phyloP scores from a whole-genome alignment of 1,139 yeast genomes.

The Suhomyces guaymorum region DNA sequence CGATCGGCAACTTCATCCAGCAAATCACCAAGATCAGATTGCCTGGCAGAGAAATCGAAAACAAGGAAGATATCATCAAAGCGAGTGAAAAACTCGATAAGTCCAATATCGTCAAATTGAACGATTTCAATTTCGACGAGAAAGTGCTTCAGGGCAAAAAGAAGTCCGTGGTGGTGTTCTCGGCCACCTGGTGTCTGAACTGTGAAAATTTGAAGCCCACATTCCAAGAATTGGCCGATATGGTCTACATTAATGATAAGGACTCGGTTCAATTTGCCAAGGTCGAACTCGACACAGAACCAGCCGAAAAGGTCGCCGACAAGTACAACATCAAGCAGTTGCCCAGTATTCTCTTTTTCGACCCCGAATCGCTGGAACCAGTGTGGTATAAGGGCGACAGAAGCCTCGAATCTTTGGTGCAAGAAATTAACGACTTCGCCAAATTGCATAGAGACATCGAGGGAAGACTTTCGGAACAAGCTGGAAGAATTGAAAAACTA shows the following conservation, averaged over 20 bases:
- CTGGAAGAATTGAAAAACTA: constrained; percentile 55
- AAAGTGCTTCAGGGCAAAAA: constrained; percentile 26
- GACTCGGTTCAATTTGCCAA: constrained; percentile 45
- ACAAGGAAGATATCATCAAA: constrained; percentile 6
- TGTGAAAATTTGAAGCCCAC: constrained; percentile 30
- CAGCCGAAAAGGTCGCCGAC: constrained; percentile 41
- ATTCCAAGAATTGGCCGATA: constrained; percentile 36
- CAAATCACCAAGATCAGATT: constrained; percentile 33
- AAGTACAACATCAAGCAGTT: constrained; percentile 46
- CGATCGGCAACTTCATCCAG: constrained; percentile 49
- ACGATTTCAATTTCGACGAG: constrained; percentile 37
- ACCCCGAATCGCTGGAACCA: constrained; percentile 37
- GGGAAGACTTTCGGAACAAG: constrained; percentile 52
- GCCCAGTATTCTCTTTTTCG: constrained; percentile 58
- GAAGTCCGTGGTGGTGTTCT: constrained; percentile 36
- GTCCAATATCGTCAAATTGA: constrained; percentile 28
- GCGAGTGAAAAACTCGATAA: constrained; percentile 8
- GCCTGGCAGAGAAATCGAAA: constrained; percentile 6
- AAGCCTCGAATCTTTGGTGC: constrained; percentile 43
- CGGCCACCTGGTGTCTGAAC: constrained; percentile 40
- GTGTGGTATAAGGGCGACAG: constrained; percentile 43
- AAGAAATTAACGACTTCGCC: constrained; percentile 51
- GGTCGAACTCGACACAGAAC: constrained; percentile 47
- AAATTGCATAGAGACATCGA: constrained; percentile 51
- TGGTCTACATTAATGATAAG: constrained; percentile 31